A percentile compares a stretch with the other conserved stretches of the same genome.
Conservation (phyloP, 208 protist genomes). For the Acanthamoeba divionensis region DNA sequence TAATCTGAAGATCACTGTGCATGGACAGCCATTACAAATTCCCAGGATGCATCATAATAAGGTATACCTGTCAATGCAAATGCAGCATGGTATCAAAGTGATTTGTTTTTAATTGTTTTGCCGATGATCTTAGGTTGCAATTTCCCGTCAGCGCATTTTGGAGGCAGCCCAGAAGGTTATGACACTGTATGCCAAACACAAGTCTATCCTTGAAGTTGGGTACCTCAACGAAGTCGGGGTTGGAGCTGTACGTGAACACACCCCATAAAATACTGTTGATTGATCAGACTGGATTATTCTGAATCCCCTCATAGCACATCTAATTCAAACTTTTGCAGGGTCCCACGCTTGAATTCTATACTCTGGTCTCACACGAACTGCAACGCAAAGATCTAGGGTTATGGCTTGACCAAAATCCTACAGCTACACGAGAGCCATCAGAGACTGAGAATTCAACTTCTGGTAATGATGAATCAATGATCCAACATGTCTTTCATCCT, state of each 20-base stretch:
- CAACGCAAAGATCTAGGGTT: conserved; percentile 65
- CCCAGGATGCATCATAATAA: background rate
- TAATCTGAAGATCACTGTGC: background rate
- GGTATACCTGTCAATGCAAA: background rate
- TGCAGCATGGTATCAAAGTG: conserved; percentile 60
- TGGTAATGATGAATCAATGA: background rate
- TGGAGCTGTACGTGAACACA: conserved; percentile 57
- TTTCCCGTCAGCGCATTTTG: conserved; percentile 71
- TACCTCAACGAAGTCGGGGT: conserved; percentile 81
- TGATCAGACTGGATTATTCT: too few relatives aligned
- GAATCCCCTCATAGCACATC: too few relatives aligned
- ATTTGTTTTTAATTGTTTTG: background rate
- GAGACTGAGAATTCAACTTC: background rate
- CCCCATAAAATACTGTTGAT: too few relatives aligned
- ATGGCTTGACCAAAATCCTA: conserved; percentile 65
- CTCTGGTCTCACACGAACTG: conserved; percentile 77
- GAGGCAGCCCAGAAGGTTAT: conserved; percentile 76
- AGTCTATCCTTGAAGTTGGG: conserved; percentile 80
- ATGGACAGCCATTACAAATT: background rate
- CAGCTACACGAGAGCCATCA: background rate
- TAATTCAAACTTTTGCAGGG: too few relatives aligned
- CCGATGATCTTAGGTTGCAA: conserved; percentile 66
- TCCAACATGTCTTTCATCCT: conserved; percentile 32
- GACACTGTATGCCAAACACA: conserved; percentile 67
- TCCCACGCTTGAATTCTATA: conserved; percentile 86